Base-by-base conservation (phyloP, 345 rosid genomes). In the Barbarea vulgaris region DNA sequence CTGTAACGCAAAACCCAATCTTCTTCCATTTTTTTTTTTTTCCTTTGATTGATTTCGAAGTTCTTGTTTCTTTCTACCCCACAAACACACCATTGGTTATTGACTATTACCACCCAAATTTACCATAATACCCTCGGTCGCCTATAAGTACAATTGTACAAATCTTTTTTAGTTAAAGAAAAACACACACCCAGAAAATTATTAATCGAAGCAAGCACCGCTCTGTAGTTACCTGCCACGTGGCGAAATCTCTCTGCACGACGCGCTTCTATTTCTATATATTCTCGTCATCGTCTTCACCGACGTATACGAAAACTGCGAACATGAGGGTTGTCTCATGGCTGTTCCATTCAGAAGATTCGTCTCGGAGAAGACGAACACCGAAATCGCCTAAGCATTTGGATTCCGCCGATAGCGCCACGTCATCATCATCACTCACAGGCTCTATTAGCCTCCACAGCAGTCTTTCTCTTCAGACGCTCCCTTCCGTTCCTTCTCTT, bases 401-500 rank as follows among this genome's bases (percentile, higher is more conserved):
- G 7, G 66, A 59, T 25, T 78, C 87, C 4, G 55, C 64, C 67
- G 67, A 79, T 0, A 75, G 79, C 50, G 21, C 72, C 75, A 67
- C 85, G 64, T 75, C 85, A 13, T 72, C 84, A 4, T 72, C 72
- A 1, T 76, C 84, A 57, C 62, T 74, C 9, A 67, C 64, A 53
- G 77, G 67, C 31, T 31, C 72, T 8, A 78, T 76, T 36, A 84
- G 83, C 62, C 91, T 93, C 70, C 86, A 86, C 0, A 87, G 87
- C 79, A 84, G 81, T 61, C 91, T 87, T 31, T 89, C 97, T 64
- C 87, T 93, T 69, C 97, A 86, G 30, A 91, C 96, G 1, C 85
- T 89, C 0, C 96, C 98, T 3, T 90, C 96, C 7, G 80, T 88
- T 50, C 90, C 93, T 36, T 90, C 91, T 54, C 92, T 93, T 67